Evolutionary conservation across 1,284 basidiomycete genomes (phyloP).

Genomic region (Cutaneotrichosporon cavernicola): DNA sequence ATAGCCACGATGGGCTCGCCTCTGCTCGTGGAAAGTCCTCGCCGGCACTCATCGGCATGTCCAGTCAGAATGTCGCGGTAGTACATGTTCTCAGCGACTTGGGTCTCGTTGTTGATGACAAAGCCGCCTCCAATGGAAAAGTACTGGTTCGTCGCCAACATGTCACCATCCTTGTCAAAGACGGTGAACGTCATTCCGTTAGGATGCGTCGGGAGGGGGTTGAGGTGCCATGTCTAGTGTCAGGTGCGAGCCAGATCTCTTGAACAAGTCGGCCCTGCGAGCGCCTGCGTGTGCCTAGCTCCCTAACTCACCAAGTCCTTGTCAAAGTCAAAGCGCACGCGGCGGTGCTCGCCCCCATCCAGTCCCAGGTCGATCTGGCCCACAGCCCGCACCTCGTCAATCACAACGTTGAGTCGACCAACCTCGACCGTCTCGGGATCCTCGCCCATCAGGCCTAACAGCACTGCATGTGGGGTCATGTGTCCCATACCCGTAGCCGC

Average conservation of each 20-base stretch:
- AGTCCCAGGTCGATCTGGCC: slow-evolving; percentile 55
- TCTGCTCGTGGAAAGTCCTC: slow-evolving; percentile 59
- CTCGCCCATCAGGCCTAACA: slow-evolving; percentile 81
- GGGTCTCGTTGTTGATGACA: slow-evolving; percentile 57
- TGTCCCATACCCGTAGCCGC: slow-evolving; percentile 70
- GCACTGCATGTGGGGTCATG: slow-evolving; percentile 89
- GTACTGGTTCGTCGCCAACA: slow-evolving; percentile 93
- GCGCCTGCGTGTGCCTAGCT: background rate
- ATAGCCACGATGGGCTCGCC: slow-evolving; percentile 4
- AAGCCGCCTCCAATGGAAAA: slow-evolving; percentile 86
- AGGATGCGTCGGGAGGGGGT: slow-evolving; percentile 56
- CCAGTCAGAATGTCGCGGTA: slow-evolving; percentile 91
- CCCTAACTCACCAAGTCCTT: slow-evolving; percentile 75
- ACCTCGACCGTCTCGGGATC: slow-evolving; percentile 48
- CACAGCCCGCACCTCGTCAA: slow-evolving; percentile 35
- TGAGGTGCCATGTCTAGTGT: slow-evolving; percentile 39
- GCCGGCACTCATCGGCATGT: slow-evolving; percentile 71
- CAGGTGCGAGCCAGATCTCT: background rate
- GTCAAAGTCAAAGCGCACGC: slow-evolving; percentile 79
- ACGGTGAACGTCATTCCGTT: slow-evolving; percentile 91
- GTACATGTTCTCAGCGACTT: slow-evolving; percentile 88
- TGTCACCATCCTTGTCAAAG: slow-evolving; percentile 73
- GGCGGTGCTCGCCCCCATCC: slow-evolving; percentile 67
- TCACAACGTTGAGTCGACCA: slow-evolving; percentile 34
- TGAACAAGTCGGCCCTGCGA: no score